phyloP scores from a whole-genome alignment of 2,329 filamentous ascomycete species.

The Teratosphaeria gauchensis region DNA sequence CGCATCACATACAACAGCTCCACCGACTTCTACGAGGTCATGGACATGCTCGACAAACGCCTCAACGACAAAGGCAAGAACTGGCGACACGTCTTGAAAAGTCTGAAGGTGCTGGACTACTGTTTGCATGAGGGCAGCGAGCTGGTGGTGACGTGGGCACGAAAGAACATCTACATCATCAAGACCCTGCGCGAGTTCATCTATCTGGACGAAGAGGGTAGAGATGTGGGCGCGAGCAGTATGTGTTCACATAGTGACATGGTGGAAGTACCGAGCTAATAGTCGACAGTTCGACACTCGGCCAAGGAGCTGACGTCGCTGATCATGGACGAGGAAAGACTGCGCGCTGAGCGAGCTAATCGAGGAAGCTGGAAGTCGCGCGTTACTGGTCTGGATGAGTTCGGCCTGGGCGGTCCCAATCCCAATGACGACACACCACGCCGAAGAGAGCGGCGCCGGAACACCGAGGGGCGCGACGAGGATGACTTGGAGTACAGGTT shows the following conservation, averaged over 20 bases:
- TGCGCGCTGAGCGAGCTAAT: conserved; percentile 82
- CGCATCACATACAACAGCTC: conserved; percentile 96
- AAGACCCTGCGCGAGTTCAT: conserved; percentile 96
- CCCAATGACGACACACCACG: conserved; percentile 24
- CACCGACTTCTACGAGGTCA: conserved; percentile 97
- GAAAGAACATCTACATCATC: conserved; percentile 97
- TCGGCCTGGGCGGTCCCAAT: conserved; percentile 32
- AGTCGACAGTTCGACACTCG: conserved; percentile 71
- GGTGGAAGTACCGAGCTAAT: conserved; percentile 12
- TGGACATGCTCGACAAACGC: conserved; percentile 99
- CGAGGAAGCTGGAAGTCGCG: conserved; percentile 94
- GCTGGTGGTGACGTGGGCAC: conserved; percentile 92
- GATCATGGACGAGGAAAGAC: conserved; percentile 84
- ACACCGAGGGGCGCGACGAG: conserved; percentile 47
- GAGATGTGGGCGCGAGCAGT: conserved; percentile 96
- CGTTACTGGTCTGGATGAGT: conserved; percentile 86
- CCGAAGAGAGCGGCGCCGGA: conserved; percentile 29
- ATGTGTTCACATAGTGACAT: conserved; percentile 29
- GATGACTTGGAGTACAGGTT: conserved; percentile 78
- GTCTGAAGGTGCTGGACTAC: conserved; percentile 94
- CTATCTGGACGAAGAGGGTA: conserved; percentile 89
- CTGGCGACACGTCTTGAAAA: conserved; percentile 96
- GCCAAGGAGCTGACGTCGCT: conserved; percentile 92
- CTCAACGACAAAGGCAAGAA: conserved; percentile 99
- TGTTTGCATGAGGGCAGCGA: conserved; percentile 96